Conservation (phyloP, 2,329 filamentous ascomycete genomes). For the Stromatinia cepivora region DNA sequence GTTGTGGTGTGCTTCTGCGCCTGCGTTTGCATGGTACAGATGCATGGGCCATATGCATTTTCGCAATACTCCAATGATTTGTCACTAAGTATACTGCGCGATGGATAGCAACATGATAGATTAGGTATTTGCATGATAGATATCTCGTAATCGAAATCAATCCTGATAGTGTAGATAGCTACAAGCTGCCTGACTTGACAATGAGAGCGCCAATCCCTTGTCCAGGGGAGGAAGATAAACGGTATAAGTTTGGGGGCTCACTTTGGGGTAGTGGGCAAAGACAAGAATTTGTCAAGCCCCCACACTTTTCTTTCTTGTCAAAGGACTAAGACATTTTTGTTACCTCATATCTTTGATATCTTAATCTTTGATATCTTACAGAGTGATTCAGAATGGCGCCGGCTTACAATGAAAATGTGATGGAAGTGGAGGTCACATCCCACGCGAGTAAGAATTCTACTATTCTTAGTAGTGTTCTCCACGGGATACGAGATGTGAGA, state of each 20-base stretch:
- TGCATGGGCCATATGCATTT: slow-evolving; percentile 14
- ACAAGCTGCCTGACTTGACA: slow-evolving; percentile 29
- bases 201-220: background rate
- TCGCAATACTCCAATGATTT: background rate
- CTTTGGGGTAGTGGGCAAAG: slow-evolving; percentile 7
- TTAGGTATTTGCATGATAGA: slow-evolving; percentile 6
- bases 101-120: slow-evolving; percentile 22
- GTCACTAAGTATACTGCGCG: background rate
- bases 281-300: slow-evolving; percentile 15
- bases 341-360: slow-evolving; percentile 21
- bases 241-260: slow-evolving; percentile 27
- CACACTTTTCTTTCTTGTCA: slow-evolving; percentile 19
- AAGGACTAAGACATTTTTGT: slow-evolving; percentile 1
- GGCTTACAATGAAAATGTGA: slow-evolving; percentile 21
- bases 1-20: slow-evolving; percentile 19
- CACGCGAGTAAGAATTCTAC: slow-evolving; percentile 26
- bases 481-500: slow-evolving; percentile 58
- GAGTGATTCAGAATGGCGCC: slow-evolving; percentile 31
- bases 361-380: slow-evolving; percentile 15
- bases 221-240: background rate
- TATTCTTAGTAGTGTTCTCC: slow-evolving; percentile 56
- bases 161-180: slow-evolving; percentile 32
- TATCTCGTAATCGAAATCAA: slow-evolving; percentile 20
- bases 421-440: slow-evolving; percentile 21
- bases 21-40: slow-evolving; percentile 21